Conservation (phyloP, 1,139 yeast species). For the Geotrichum klebahnii region DNA sequence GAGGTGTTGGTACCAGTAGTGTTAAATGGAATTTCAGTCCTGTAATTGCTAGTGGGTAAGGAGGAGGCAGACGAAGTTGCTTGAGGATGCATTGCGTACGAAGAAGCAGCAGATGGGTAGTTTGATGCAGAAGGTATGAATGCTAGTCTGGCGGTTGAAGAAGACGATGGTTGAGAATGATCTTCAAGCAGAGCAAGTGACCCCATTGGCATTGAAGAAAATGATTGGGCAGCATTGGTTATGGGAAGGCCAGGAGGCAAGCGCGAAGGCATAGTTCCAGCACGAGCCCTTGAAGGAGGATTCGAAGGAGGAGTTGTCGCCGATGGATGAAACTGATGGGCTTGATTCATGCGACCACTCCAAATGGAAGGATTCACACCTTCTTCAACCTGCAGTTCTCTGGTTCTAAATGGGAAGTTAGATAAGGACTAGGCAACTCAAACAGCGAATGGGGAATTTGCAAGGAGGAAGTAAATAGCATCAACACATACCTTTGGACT, state of each 20-base stretch:
- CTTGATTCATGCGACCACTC: slow-evolving; percentile 17
- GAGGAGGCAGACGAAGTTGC: slow-evolving; percentile 23
- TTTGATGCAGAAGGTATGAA: slow-evolving; percentile 1
- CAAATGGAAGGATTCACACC: slow-evolving; percentile 11
- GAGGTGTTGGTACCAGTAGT: slow-evolving; percentile 21
- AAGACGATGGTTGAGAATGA: slow-evolving; percentile 29
- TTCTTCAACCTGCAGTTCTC: slow-evolving; percentile 17
- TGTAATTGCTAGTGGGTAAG: slow-evolving; percentile 12
- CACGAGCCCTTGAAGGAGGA: slow-evolving; percentile 38
- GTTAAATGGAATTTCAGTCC: slow-evolving; percentile 23
- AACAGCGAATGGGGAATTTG: not conserved
- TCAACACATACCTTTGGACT: slow-evolving; percentile 7
- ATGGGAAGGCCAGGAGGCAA: slow-evolving; percentile 35
- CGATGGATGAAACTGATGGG: slow-evolving; percentile 2
- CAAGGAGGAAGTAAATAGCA: not conserved
- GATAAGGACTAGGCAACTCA: not conserved
- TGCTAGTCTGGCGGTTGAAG: slow-evolving; percentile 14
- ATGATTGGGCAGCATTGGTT: slow-evolving; percentile 9
- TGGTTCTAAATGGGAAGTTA: slow-evolving; percentile 9
- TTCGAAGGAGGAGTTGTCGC: slow-evolving; percentile 2
- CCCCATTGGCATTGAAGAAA: slow-evolving; percentile 29
- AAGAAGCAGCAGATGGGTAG: slow-evolving; percentile 4
- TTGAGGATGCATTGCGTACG: slow-evolving; percentile 15
- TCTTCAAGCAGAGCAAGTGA: slow-evolving; percentile 34
- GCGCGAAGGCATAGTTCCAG: slow-evolving; percentile 46